Evolutionary conservation across 2,329 filamentous ascomycete species (phyloP), one percentile per base, ranked within the genome.

Genomic region (Fusarium xyrophilum): DNA sequence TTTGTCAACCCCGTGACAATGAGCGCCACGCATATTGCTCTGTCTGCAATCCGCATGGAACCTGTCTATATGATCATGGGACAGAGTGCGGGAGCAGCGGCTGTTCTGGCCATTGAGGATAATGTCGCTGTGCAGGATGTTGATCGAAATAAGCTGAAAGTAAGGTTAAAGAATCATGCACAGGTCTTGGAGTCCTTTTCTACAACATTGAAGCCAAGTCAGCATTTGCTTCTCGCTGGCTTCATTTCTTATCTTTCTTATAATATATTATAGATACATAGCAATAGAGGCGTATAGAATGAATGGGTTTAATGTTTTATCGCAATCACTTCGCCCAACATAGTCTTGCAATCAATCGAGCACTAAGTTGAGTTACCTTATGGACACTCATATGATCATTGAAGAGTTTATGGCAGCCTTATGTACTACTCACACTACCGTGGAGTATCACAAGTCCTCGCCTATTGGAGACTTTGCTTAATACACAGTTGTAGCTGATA

Each of bases 81-180:
- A 7, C 60, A 65, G n/a, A 69, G 67, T 17, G 62, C 67, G 0
- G 67, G 38, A 0, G 56, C 66, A 4, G 67, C 67, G 5, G 67
- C 67, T 27, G 54, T 69, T 6, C 19, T 69, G 14, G 66, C 67
- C 1, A 59, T 69, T 4, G 66, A 69, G 21, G 62, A 69, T 13
- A 54, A 61, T 10, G 62, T 67, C 2, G 44, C 15, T 1, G 36
- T 69, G 17, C 67, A 69, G 17, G 66, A 69, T 14, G 14, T 69
- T 11, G 66, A 69, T 23, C 35, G 54, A 0, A 40, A 47, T 27
- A 60, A 67, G 17, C 8, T 69, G 3, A 60, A 23, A 28, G 47
- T 56, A 3, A 43, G 28, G 5, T 25, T 69, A 1, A 25, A 50
- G 1, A 51, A 44, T 10, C 63, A 69, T 14, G 27, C 42, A 3